Evolutionary conservation across 306 rosid species (phyloP).

Genomic region (apple (Malus domestica)): ASM211411v1 NC_041798.1:31939501-31940000

Average conservation of each 20-base stretch:
- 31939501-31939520: constrained; percentile 59
- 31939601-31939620: constrained; percentile 69
- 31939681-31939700: constrained; percentile 18
- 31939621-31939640: constrained; percentile 31
- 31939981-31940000: background rate
- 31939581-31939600: constrained; percentile 84
- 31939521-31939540: constrained; percentile 29
- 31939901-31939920: background rate
- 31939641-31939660: constrained; percentile 42
- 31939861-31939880: background rate
- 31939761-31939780: constrained; percentile 33
- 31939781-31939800: constrained; percentile 53
- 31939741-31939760: background rate
- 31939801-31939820: constrained; percentile 63
- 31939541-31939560: constrained; percentile 18
- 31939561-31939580: constrained; percentile 14
- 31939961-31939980: background rate
- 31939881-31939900: background rate
- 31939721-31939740: constrained; percentile 41
- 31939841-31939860: constrained; percentile 70
- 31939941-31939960: background rate
- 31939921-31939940: background rate
- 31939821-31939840: constrained; percentile 98
- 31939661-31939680: constrained; percentile 39
- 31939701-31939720: constrained; percentile 20